Conservation (phyloP, 495 filamentous ascomycete genomes). For the Penicillium lividum region DNA sequence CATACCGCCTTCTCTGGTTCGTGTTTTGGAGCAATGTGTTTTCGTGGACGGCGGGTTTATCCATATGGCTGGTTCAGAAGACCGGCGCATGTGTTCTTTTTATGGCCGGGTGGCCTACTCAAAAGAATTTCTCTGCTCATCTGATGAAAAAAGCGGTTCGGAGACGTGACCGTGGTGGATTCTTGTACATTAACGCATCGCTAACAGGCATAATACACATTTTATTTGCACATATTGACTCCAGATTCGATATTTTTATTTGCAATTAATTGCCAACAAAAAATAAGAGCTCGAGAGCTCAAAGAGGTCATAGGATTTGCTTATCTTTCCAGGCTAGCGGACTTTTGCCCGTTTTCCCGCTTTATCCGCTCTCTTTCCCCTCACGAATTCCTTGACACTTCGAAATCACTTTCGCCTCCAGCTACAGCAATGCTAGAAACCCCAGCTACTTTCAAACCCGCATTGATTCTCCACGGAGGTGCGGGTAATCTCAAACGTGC, state of each 20-base stretch:
- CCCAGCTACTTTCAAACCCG: conserved; percentile 50
- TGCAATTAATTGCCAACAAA: neutral
- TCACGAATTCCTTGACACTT: conserved; percentile 2
- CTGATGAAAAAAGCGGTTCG: conserved; percentile 23
- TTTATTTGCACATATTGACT: conserved; percentile 18
- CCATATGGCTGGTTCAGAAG: conserved; percentile 24
- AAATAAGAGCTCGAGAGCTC: too few species aligned
- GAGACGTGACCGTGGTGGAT: conserved; percentile 22
- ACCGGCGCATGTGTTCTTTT: conserved; percentile 22
- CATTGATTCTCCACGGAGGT: conserved; percentile 85
- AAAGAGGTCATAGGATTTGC: neutral
- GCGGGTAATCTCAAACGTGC: conserved; percentile 74
- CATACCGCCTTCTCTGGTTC: conserved; percentile 20
- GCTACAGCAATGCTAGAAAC: conserved; percentile 12
- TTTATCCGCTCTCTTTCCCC: conserved; percentile 11
- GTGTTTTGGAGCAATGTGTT: conserved; percentile 35
- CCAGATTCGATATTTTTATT: neutral
- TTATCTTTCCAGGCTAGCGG: conserved; percentile 4
- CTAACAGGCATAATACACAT: conserved; percentile 43
- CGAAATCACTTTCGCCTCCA: neutral
- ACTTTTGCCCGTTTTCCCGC: neutral
- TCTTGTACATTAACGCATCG: conserved; percentile 46
- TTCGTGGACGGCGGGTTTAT: conserved; percentile 34
- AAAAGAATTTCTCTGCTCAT: conserved; percentile 28
- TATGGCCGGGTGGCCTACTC: conserved; percentile 4